Conservation (phyloP, 257 asterid species). For the Penstemon newberryi region DNA sequence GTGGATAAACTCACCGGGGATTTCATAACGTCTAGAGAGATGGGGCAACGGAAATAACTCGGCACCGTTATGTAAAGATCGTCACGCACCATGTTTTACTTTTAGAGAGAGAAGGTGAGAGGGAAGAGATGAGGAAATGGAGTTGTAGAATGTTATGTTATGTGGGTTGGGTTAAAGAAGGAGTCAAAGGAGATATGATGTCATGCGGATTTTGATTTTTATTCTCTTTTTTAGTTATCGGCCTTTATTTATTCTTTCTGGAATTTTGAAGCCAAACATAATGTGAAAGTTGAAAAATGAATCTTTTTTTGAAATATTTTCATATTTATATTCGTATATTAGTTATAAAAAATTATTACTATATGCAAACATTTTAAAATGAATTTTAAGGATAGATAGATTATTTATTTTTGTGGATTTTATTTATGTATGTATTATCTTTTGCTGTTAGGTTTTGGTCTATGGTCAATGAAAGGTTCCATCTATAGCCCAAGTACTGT, state of each 20-base stretch:
- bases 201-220: slow-evolving; percentile 26
- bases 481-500: neutral
- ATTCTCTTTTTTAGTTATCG: neutral
- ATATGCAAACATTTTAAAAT: no score
- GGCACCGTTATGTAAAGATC: slow-evolving; percentile 60
- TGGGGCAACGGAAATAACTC: slow-evolving; percentile 72
- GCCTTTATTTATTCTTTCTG: neutral
- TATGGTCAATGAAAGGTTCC: slow-evolving; percentile 45
- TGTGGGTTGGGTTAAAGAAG: slow-evolving; percentile 6
- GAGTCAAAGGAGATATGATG: slow-evolving; percentile 57
- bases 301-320: no score
- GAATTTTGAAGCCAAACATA: neutral
- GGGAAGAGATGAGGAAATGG: slow-evolving; percentile 26
- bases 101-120: slow-evolving; percentile 29
- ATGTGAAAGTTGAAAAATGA: no score
- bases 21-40: slow-evolving; percentile 76
- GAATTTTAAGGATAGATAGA: no score
- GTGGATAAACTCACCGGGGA: slow-evolving; percentile 88
- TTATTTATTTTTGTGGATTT: no score
- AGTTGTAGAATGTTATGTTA: slow-evolving; percentile 22
- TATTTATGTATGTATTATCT: no score
- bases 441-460: slow-evolving; percentile 23
- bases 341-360: no score
- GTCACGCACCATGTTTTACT: slow-evolving; percentile 48
- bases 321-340: no score